Evolutionary conservation across 2,329 filamentous ascomycete genomes (phyloP).

Genomic region (Microsporum canis): DNA sequence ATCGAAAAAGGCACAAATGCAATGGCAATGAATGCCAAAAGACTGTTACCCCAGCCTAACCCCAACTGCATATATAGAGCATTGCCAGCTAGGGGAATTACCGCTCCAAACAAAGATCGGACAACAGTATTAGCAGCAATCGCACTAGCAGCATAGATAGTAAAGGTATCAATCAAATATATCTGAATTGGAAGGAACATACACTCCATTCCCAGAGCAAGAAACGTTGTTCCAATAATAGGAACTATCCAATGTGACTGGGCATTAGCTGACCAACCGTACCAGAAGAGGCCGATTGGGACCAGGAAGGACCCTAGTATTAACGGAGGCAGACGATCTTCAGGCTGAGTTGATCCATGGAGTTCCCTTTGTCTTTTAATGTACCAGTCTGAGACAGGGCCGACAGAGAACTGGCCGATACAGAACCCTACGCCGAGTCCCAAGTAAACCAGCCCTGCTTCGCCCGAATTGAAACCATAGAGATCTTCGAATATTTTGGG

Average conservation of each 20-base stretch:
- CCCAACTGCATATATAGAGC: conserved; percentile 50
- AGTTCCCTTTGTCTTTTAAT: no score
- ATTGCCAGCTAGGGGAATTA: conserved; percentile 41
- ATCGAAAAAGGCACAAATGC: conserved; percentile 26
- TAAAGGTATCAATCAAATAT: conserved; percentile 44
- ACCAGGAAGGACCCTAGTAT: no score
- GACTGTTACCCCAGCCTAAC: conserved; percentile 48
- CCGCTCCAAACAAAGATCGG: conserved; percentile 42
- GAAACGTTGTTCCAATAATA: conserved; percentile 32
- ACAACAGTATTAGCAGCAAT: conserved; percentile 40
- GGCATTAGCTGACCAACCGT: conserved; percentile 23
- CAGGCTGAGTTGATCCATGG: no score
- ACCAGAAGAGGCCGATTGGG: conserved; percentile 11
- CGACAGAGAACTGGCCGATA: conserved; percentile 3
- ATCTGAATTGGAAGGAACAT: conserved; percentile 9
- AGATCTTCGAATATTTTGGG: conserved; percentile 38
- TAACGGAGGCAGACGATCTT: no score
- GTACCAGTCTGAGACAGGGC: no score
- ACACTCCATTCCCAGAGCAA: not conserved
- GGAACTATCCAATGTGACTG: conserved; percentile 35
- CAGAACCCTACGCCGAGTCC: conserved; percentile 35
- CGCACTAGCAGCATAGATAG: conserved; percentile 28
- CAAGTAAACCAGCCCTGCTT: conserved; percentile 40
- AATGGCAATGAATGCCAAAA: conserved; percentile 44
- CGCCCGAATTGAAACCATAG: conserved; percentile 39